These are phyloP conservation scores for Xylariaceae sp. DNA, from an alignment of 2,329 filamentous ascomycete genomes.

Conservation along the genomic window DNA sequence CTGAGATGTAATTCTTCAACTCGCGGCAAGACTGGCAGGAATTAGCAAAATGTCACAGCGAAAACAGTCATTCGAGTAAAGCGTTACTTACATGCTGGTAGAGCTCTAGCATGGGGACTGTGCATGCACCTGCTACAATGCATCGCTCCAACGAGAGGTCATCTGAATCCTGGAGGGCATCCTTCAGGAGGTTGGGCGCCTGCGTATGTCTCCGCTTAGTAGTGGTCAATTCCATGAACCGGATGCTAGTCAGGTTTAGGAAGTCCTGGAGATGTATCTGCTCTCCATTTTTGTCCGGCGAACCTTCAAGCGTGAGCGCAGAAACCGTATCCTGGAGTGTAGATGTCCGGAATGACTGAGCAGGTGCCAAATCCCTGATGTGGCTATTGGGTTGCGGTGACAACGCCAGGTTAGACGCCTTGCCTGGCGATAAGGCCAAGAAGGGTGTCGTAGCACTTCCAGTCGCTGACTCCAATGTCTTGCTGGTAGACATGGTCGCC, in stretches of 20 bases:
- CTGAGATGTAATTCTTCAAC: constrained; percentile 92
- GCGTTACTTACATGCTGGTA: constrained; percentile 71
- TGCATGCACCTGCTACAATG: constrained; percentile 84
- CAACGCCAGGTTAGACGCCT: constrained; percentile 36
- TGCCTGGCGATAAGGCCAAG: constrained; percentile 44
- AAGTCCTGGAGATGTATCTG: constrained; percentile 86
- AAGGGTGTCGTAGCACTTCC: constrained; percentile 38
- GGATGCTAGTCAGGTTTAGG: constrained; percentile 89
- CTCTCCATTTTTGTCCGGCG: constrained; percentile 50
- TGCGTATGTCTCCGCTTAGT: constrained; percentile 87
- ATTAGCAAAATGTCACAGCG: constrained; percentile 26
- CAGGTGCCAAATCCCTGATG: constrained; percentile 50
- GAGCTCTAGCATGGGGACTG: constrained; percentile 84
- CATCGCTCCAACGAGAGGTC: constrained; percentile 65
- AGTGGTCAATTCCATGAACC: constrained; percentile 97
- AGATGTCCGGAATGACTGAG: constrained; percentile 40
- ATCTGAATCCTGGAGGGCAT: constrained; percentile 42
- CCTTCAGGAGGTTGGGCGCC: constrained; percentile 48
- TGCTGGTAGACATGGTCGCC: constrained; percentile 44
- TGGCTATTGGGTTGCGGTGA: constrained; percentile 54
- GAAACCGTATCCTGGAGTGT: constrained; percentile 40
- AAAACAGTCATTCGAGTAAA: not conserved
- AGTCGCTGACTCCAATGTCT: constrained; percentile 40
- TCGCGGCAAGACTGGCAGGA: constrained; percentile 69
- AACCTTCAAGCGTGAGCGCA: constrained; percentile 39